Evolutionary conservation across 768 basidiomycete genomes (phyloP), one percentile per base, ranked within the genome.

Genomic region (Agaricus subrufescens): DNA sequence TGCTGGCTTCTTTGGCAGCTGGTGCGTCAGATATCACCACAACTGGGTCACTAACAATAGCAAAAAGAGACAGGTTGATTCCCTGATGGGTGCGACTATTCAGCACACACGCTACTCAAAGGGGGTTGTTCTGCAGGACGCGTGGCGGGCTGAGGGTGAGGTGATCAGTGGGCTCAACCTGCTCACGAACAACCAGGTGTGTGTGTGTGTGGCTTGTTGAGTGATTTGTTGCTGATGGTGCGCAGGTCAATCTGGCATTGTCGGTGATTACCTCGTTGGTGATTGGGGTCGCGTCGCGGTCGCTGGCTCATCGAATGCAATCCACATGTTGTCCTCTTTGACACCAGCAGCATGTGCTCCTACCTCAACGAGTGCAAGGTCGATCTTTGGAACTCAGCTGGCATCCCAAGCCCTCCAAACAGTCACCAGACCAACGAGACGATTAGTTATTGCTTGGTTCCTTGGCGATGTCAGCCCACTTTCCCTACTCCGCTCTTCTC

Each of bases 341-440:
- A 99, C 74, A 95, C 92, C 5, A 88, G 91, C 52, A 91, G 87
- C 65, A 84, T 85, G 70, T 93, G 88, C 69, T 81, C 85, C 60
- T 82, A 88, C 3, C 80, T 98, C 58, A 96, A 99, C 71, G 97
- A 99, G 68, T 99, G 97, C 97, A 99, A 99, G 71, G 85, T 87
- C 46, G 97, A 99, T 66, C 82, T 99, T 19, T 99, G 97, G 97
- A 97, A 94, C 71, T 73, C 98, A 49, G 96, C 97, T 10, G 97
- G 96, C 46, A 99, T 99, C 58, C 97, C 97, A 5, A 91, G 91
- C 45, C 97, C 97, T 15, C 92, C 94, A 1, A 91, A 91, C 64
- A 97, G 98, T 71, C 87, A 90, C 66, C 97, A 99, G 71, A 99
- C 97, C 23, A 99, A 99, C 78, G 96, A 99, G 67, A 89, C 95